Evolutionary conservation across 495 filamentous ascomycete genomes (phyloP), one percentile per base, ranked within the genome.

Genomic region (Lentithecium fluviatile): DNA sequence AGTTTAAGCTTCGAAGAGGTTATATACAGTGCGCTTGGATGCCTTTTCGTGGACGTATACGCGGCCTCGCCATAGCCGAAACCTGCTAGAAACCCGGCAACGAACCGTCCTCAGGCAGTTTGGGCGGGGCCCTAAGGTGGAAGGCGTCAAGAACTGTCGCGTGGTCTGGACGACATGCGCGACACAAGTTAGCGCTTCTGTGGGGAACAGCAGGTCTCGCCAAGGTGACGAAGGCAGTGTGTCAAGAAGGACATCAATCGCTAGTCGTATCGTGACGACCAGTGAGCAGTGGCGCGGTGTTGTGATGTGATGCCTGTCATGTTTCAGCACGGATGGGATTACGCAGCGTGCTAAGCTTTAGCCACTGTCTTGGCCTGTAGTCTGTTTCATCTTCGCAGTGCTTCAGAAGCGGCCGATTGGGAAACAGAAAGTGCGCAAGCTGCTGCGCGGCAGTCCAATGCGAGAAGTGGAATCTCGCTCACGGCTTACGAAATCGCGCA

Each of bases 311-410:
- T 42, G 51, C 23, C 45, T 56, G 42, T 55, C 50, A 56, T 56
- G 59, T 62, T 62, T 62, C 59, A 62, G 45, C 26, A 17, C 24
- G 12, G 15, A 32, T n/a, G 29, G 49, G 23, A 50, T 62, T 24
- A 56, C 59, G 59, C 48, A 42, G 49, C 43, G 42, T 15, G 59
- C 59, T 49, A 61, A 61, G 58, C 58, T 61, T 61, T 61, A 12
- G 45, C 17, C 13, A n/a, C n/a, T 32, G 43, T 24, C 59, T 62
- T 62, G 59, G 59, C 59, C 12, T 56, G 42, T 45, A 36, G 25
- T n/a, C 21, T 48, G 59, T 62, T 62, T 62, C 59, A 62, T 51
- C 42, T 11, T 26, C 10, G 47, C 23, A 12, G 19, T 19, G 40
- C 42, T 45, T 46, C 24, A 36, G 17, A 48, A 26, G 38, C 36